Evolutionary conservation across 169 alveolate genomes (phyloP), one percentile per base, ranked within the genome.

Genomic region (Condylostoma magnum): DNA sequence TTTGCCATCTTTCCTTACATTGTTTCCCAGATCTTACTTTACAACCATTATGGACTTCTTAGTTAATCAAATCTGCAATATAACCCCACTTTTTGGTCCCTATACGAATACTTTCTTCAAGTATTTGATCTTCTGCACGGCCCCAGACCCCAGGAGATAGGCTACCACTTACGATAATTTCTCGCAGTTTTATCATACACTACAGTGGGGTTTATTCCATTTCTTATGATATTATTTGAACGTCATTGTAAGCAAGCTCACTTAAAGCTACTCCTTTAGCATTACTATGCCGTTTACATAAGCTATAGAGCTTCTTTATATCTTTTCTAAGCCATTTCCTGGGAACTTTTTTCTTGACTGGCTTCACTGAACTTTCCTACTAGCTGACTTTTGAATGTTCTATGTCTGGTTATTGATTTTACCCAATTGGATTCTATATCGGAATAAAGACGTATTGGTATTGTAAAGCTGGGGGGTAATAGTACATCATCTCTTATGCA

Each of bases 1-100:
- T 87, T 20, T 51, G 75, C 90, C 94, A 87, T 67, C 94, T 74
- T 68, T 87, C 94, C 46, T 90, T 65, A 54, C 91, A 81, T 68
- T 84, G 86, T 60, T 87, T 87, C 1, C 94, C 91, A 10, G 68
- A 75, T 15, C 90, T 66, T 15, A 70, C 47, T 33, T 27, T 38
- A 2, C 50, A 51, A 1, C 77, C 81, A 47, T 63, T 60, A 22
- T 56, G 76, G 5, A 82, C 41, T 51, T 69, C 47, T 33, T 57
- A 54, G 47, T 82, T 77, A 18, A 89, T 74, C 48, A 69, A 82
- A 60, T 82, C 77, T 0, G 94, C 92, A 15, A 88, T 80, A 44
- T 74, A 76, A 18, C 87, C 77, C 94, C 94, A 88, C 50, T 88
- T 81, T 57, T 79, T 69, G 0, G 86, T 74, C 0, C 90, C 92